These are phyloP conservation scores for Vitis riparia DNA, from an alignment of 164 flowering plant genomes.

Conservation along the genomic window DNA sequence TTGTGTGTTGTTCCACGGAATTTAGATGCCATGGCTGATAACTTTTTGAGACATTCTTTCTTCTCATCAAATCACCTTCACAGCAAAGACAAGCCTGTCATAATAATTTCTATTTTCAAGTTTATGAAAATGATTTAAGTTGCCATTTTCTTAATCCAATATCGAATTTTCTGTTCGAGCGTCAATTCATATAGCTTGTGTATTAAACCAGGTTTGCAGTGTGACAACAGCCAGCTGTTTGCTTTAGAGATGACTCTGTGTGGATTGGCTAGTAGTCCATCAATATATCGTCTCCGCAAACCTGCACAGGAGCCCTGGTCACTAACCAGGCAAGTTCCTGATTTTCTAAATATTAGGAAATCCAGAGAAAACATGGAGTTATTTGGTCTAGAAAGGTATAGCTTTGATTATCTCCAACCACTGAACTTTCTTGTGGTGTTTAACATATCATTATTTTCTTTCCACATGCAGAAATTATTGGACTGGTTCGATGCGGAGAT, in stretches of 20 bases:
- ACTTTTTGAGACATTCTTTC: no score
- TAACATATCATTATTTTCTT: not conserved
- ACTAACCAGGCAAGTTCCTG: constrained; percentile 19
- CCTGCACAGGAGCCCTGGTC: constrained; percentile 24
- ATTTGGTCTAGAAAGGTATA: constrained; percentile 41
- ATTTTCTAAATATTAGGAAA: constrained; percentile 15
- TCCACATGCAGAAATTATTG: constrained; percentile 23
- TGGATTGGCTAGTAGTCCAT: constrained; percentile 53
- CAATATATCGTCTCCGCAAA: constrained; percentile 28
- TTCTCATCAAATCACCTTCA: no score
- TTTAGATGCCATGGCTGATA: no score
- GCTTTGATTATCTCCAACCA: not conserved
- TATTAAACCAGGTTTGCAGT: no score
- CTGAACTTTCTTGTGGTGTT: not conserved
- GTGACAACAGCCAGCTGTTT: no score
- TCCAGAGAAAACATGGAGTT: constrained; percentile 16
- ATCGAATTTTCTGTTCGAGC: no score
- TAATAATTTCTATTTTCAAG: no score
- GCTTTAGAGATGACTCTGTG: constrained; percentile 38
- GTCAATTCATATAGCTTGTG: no score
- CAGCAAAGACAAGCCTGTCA: no score
- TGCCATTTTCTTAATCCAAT: no score
- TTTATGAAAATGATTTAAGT: no score
- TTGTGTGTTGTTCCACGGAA: no score
- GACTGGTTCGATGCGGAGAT: constrained; percentile 16